A percentile compares a stretch with the other conserved stretches of the same genome.
phyloP scores from a whole-genome alignment of 352 stramenopile species.

The Globisporangium takayamanum region DNA sequence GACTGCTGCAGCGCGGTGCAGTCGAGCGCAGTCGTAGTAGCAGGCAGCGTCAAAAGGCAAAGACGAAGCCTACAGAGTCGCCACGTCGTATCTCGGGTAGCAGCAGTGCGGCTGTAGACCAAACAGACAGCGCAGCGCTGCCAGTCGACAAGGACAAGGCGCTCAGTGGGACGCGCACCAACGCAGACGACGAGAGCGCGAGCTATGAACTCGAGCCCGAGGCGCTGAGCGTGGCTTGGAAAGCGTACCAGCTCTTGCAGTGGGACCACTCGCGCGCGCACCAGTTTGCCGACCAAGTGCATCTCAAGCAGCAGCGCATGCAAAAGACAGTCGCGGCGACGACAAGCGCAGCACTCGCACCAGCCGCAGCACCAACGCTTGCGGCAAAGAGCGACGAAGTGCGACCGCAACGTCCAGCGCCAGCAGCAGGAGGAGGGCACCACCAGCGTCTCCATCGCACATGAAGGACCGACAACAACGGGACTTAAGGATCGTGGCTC shows the following conservation, averaged over 20 bases:
- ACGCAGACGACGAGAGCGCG: neutral
- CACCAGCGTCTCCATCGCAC: constrained; percentile 1
- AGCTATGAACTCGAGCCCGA: constrained; percentile 14
- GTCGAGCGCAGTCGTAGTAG: neutral
- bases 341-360: neutral
- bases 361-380: neutral
- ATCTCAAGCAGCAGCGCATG: constrained; percentile 19
- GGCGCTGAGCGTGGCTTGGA: constrained; percentile 27
- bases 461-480: neutral
- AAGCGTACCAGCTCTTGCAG: constrained; percentile 29
- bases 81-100: too few species aligned
- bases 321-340: constrained; percentile 7
- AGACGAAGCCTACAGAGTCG: too few species aligned
- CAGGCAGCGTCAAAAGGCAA: neutral
- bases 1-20: constrained; percentile 3
- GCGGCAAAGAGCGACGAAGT: constrained; percentile 12
- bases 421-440: neutral
- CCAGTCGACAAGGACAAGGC: neutral
- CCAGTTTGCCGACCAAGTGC: constrained; percentile 29
- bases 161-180: neutral
- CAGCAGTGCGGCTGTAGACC: neutral
- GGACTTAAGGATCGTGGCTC: neutral
- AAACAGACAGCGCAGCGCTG: too few species aligned
- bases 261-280: constrained; percentile 26
- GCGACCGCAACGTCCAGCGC: constrained; percentile 6